These are phyloP conservation scores for Daedalea quercina DNA, from an alignment of 768 basidiomycete species.

Conservation along the genomic window DNA sequence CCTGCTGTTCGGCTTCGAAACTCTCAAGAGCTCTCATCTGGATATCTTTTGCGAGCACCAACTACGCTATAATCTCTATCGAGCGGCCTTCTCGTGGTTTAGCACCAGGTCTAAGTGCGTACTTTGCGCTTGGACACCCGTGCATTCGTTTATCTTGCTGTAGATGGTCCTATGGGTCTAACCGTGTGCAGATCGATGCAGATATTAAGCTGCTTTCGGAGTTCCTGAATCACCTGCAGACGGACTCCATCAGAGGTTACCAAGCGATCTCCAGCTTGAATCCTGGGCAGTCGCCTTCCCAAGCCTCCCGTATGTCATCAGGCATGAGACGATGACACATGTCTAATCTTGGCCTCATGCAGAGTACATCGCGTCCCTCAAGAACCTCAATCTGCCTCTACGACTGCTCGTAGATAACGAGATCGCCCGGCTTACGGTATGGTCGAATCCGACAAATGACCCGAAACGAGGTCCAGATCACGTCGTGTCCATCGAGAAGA, in stretches of 20 bases:
- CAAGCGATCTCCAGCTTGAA: constrained; percentile 57
- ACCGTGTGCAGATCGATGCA: constrained; percentile 81
- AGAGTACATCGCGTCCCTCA: constrained; percentile 58
- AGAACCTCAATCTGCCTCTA: constrained; percentile 67
- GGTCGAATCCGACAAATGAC: constrained; percentile 86
- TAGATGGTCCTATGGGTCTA: constrained; percentile 97
- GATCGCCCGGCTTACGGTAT: constrained; percentile 77
- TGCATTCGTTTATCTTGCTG: neutral
- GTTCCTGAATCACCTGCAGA: constrained; percentile 70
- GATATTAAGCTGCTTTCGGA: constrained; percentile 86
- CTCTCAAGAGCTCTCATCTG: constrained; percentile 79
- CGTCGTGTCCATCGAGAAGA: constrained; percentile 46
- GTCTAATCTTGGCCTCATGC: constrained; percentile 4
- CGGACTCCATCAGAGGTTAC: constrained; percentile 60
- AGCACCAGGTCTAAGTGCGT: constrained; percentile 85
- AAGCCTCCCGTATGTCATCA: constrained; percentile 21
- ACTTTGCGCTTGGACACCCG: neutral
- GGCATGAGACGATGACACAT: neutral
- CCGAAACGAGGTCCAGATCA: constrained; percentile 59
- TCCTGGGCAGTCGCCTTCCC: constrained; percentile 32
- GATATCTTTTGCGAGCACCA: constrained; percentile 76
- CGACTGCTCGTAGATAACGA: constrained; percentile 87
- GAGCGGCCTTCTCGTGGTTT: constrained; percentile 88
- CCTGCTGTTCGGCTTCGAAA: constrained; percentile 88
- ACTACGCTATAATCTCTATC: constrained; percentile 71